These are phyloP conservation scores for Aspergillus candidus DNA, from an alignment of 2,329 filamentous ascomycete genomes.

Conservation along the genomic window DNA sequence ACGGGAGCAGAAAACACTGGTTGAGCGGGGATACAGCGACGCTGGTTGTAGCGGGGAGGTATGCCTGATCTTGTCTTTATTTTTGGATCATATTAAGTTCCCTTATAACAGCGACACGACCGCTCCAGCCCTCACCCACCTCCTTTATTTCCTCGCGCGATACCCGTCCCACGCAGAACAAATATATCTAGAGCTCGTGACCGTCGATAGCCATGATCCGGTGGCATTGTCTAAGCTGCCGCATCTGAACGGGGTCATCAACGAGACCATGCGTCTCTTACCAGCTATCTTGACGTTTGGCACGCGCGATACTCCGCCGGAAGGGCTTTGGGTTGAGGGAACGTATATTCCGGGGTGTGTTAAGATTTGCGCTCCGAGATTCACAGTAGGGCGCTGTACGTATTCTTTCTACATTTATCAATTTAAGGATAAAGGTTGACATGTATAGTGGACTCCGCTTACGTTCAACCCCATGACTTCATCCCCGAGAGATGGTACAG, in stretches of 20 bases:
- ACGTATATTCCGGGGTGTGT: constrained; percentile 4
- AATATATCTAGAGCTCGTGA: constrained; percentile 6
- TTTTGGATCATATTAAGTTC: no score
- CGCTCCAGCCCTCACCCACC: constrained; percentile 4
- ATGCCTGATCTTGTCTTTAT: background rate
- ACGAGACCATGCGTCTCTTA: constrained; percentile 6
- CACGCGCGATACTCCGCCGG: constrained; percentile 4
- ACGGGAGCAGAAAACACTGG: constrained; percentile 1
- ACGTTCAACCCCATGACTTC: constrained; percentile 6
- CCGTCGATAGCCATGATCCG: background rate
- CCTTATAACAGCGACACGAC: constrained; percentile 7
- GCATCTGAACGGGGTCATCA: constrained; percentile 17
- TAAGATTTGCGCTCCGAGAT: background rate
- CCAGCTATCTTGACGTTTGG: constrained; percentile 5
- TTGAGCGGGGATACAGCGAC: constrained; percentile 16
- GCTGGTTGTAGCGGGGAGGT: constrained; percentile 24
- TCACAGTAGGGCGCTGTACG: background rate
- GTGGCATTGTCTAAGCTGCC: background rate
- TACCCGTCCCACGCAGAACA: background rate
- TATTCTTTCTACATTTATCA: no score
- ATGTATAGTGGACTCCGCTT: constrained; percentile 2
- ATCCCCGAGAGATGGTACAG: constrained; percentile 16
- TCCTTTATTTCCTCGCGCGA: constrained; percentile 4
- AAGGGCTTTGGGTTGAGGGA: constrained; percentile 6
- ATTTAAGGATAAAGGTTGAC: no score